Base-by-base conservation (phyloP, 768 basidiomycete species). In the Boletus pseudopeckii region DNA sequence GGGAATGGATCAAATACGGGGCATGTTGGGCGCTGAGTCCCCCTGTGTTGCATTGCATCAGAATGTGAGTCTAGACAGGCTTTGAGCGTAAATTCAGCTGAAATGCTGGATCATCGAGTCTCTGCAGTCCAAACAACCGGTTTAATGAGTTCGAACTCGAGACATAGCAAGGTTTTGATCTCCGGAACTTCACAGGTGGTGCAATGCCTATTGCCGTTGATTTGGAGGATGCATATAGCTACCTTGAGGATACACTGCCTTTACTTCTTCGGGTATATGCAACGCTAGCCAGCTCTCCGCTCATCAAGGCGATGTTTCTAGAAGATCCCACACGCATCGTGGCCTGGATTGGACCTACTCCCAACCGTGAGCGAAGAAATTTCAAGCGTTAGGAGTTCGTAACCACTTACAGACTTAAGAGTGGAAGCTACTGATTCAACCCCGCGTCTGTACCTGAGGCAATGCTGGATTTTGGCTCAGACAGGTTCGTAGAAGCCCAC, bases 211-310 rank as follows among this genome's bases (percentile, higher is more conserved):
- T n/a, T 5, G 11, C 48, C 11, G 22, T 45, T 39, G 18, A 53
- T 26, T 48, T 41, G n/a, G 48, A 37, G 44, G 53, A 43, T 24
- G 46, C 26, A 38, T 32, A 33, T 20, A 39, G 32, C 26, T 36
- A 11, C 24, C 45, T 45, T 17, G 60, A 48, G 37, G 36, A 22
- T 11, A 51, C 55, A 64, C 47, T 36, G 59, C 63, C 55, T 39
- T 50, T 38, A 39, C 53, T 42, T 50, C 45, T 61, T 47, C 14
- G 26, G 42, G 30, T 10, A 55, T 42, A 11, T 41, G 46, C 15
- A 20, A 30, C 8, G 41, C 24, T 20, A 26, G 47, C 13, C 13
- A 28, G 22, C 11, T 20, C 36, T 43, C 32, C 24, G 13, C 11
- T 14, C 37, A 36, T 32, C 17, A n/a, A 20, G 15, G 24, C 33